These are phyloP conservation scores for Rhodotorula sp. DNA, from an alignment of 1,284 basidiomycete species.

Conservation along the genomic window DNA sequence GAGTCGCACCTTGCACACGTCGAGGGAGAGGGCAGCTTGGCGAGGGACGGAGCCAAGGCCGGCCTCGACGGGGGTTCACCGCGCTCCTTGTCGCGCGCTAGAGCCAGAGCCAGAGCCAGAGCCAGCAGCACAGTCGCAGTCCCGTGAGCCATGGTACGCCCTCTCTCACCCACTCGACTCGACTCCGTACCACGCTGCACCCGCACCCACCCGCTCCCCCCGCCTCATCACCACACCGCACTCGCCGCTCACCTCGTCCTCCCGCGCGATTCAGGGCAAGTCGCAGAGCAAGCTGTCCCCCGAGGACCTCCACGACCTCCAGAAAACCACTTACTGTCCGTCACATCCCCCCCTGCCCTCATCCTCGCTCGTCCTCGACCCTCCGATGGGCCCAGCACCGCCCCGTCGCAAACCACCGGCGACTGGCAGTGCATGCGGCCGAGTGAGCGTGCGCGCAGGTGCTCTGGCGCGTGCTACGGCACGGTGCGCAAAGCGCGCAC, in stretches of 20 bases:
- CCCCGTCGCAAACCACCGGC: no score
- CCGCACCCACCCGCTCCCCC: not conserved
- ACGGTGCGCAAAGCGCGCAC: no score
- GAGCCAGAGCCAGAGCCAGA: no score
- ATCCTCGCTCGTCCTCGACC: not conserved
- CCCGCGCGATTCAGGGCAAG: constrained; percentile 68
- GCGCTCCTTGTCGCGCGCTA: no score
- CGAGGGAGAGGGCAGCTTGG: not conserved
- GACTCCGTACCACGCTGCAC: no score
- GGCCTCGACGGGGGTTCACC: no score
- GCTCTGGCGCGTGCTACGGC: no score
- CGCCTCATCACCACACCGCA: no score
- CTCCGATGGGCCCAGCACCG: not conserved
- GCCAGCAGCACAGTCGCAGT: no score
- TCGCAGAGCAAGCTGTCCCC: constrained; percentile 93
- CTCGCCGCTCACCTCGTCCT: not conserved
- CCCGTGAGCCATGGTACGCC: not conserved
- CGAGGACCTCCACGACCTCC: constrained; percentile 92
- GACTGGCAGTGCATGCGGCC: no score
- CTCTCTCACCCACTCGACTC: not conserved
- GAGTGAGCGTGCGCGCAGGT: no score
- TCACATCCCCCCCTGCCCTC: constrained; percentile 30
- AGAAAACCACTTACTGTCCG: constrained; percentile 98
- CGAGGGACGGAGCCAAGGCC: not conserved
- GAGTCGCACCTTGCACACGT: no score